Conservation (phyloP, 768 basidiomycete species). For the Rhizopogon roseolus region DNA sequence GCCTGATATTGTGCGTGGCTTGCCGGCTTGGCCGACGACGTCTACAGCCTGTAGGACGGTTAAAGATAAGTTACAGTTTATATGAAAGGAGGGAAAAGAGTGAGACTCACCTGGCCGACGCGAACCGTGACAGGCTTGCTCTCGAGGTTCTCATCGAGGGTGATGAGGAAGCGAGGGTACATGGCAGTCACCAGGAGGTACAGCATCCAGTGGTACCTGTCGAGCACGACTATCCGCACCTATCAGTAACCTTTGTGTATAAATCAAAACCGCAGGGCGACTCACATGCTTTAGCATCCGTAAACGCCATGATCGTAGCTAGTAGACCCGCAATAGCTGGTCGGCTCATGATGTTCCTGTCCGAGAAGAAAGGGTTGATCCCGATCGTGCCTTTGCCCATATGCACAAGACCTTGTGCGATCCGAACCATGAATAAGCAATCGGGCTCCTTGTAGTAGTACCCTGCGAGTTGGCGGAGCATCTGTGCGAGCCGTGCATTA, state of each 20-base stretch:
- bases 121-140: slow-evolving; percentile 87
- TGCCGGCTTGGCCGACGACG: slow-evolving; percentile 96
- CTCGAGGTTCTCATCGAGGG: slow-evolving; percentile 88
- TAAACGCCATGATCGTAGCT: slow-evolving; percentile 86
- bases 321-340: slow-evolving; percentile 88
- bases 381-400: slow-evolving; percentile 99
- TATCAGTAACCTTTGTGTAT: background rate
- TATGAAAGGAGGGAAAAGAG: background rate
- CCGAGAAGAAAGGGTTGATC: slow-evolving; percentile 94
- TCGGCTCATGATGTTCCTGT: slow-evolving; percentile 84
- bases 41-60: slow-evolving; percentile 71
- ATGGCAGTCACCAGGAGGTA: slow-evolving; percentile 95
- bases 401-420: slow-evolving; percentile 95
- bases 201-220: slow-evolving; percentile 98
- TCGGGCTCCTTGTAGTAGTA: slow-evolving; percentile 98
- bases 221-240: slow-evolving; percentile 70
- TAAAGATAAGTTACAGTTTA: background rate
- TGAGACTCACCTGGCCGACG: slow-evolving; percentile 71
- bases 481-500: slow-evolving; percentile 94
- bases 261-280: slow-evolving; percentile 12
- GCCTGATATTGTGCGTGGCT: slow-evolving; percentile 91
- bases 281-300: slow-evolving; percentile 90
- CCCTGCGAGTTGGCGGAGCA: slow-evolving; percentile 95
- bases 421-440: slow-evolving; percentile 92
- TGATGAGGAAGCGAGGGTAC: slow-evolving; percentile 98